Evolutionary conservation across 176 grass and related monocot species (phyloP), one percentile per base, ranked within the genome.

Genomic region (Triticum turgidum): DNA sequence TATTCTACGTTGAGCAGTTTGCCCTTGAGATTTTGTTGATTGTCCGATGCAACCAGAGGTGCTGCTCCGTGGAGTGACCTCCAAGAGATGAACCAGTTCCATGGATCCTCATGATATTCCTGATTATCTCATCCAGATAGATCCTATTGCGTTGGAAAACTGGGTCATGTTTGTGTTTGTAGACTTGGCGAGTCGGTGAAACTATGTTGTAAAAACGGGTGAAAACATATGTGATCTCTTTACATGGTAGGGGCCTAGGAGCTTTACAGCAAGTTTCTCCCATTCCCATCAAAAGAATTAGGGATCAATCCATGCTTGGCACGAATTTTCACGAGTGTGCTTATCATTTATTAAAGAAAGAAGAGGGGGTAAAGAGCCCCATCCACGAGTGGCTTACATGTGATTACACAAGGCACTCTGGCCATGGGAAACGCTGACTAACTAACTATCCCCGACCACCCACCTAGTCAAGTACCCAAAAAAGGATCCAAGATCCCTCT

Each of bases 141-240:
- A 24, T 11, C 35, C 37, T 82, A 65, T 71, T 52, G 15, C 65
- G 12, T 2, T 41, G 65, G 83, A 71, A 52, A 82, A 41, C n/a
- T 80, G 56, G 33, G 38, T 8, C 67, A 35, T 39, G 61, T 78
- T 65, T 77, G 79, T 82, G 64, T 72, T 64, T 78, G 8, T 87
- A 83, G 45, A 42, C 86, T 66, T 20, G 68, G 17, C 65, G 22
- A 22, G 24, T n/a, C 21, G 15, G 11, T 79, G 17, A 27, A 71
- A 73, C n/a, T 62, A 33, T 79, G 62, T 32, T 87, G 80, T 83
- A 76, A 79, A 79, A 86, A 38, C 17, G 24, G 51, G 18, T 63
- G 12, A 69, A 76, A 42, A 7, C 41, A 32, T 82, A 4, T 3
- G 72, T 64, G 14, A 63, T 39, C 29, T 51, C 45, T 37, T 58